These are phyloP conservation scores for Colletotrichum endophyticum DNA, from an alignment of 2,329 filamentous ascomycete genomes.

Conservation along the genomic window DNA sequence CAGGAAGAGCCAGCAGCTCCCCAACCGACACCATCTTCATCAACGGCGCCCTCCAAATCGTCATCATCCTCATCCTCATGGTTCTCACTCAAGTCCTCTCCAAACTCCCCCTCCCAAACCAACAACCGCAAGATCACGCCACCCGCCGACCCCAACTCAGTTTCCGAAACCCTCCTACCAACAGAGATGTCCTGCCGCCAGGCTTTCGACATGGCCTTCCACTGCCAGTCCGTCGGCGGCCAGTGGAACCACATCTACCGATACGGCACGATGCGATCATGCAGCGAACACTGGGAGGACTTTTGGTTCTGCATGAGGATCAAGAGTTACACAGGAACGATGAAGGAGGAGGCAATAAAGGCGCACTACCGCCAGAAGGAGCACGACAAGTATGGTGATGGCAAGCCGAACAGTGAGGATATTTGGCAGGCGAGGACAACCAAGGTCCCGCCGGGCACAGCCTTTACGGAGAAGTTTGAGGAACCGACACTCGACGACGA, in stretches of 20 bases:
- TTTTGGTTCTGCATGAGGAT: conserved; percentile 98
- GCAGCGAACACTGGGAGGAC: conserved; percentile 86
- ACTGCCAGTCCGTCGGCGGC: conserved; percentile 89
- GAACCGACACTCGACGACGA: conserved; percentile 43
- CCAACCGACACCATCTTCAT: conserved; percentile 22
- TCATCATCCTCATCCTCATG: conserved; percentile 33
- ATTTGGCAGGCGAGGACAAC: conserved; percentile 80
- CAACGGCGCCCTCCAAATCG: conserved; percentile 23
- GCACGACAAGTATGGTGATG: conserved; percentile 66
- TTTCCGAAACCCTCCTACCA: conserved; percentile 76
- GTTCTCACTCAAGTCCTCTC: conserved; percentile 36
- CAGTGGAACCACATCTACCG: conserved; percentile 94
- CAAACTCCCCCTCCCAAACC: conserved; percentile 18
- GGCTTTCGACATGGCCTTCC: conserved; percentile 92
- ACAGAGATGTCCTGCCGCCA: conserved; percentile 86
- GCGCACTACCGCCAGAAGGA: conserved; percentile 73
- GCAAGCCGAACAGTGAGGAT: conserved; percentile 80
- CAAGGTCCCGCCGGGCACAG: conserved; percentile 55
- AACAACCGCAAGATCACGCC: conserved; percentile 20
- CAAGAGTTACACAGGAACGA: conserved; percentile 63
- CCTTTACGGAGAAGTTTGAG: conserved; percentile 48
- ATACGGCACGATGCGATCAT: conserved; percentile 76
- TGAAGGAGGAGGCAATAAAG: conserved; percentile 66
- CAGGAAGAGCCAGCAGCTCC: conserved; percentile 23
- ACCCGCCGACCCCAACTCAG: conserved; percentile 40